Evolutionary conservation across 495 filamentous ascomycete species (phyloP).

Genomic region (Poronia punctata): DNA sequence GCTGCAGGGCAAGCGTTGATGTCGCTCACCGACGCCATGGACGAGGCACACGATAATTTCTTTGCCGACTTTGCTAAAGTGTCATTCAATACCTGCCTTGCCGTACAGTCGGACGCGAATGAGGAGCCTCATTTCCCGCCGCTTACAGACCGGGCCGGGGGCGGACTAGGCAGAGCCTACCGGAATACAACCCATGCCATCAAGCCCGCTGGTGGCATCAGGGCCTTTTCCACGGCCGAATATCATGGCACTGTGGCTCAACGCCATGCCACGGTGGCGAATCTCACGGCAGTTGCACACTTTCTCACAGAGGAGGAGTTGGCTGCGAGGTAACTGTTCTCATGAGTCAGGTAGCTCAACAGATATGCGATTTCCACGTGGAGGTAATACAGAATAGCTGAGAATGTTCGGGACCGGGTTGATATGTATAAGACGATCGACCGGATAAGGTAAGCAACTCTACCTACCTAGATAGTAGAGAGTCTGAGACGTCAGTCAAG

Average conservation of each 20-base stretch:
- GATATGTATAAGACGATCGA: too few species aligned
- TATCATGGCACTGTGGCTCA: slow-evolving; percentile 1
- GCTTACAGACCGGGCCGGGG: background rate
- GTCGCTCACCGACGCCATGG: slow-evolving; percentile 3
- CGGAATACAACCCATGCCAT: slow-evolving; percentile 3
- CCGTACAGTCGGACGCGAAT: background rate
- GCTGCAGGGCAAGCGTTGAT: background rate
- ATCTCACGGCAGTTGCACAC: background rate
- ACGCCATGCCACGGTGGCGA: background rate
- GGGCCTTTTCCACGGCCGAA: background rate
- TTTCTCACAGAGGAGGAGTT: background rate
- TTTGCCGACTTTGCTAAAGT: slow-evolving; percentile 4
- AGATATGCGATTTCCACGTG: too few species aligned
- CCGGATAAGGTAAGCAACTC: too few species aligned
- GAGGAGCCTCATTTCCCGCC: slow-evolving; percentile 7
- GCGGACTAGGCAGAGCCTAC: slow-evolving; percentile 1
- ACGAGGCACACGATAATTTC: slow-evolving; percentile 1
- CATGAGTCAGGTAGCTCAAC: too few species aligned
- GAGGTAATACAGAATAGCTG: too few species aligned
- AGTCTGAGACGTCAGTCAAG: too few species aligned
- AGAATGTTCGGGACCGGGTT: too few species aligned
- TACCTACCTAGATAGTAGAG: too few species aligned
- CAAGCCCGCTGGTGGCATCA: background rate
- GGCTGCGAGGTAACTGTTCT: too few species aligned
- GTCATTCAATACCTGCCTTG: slow-evolving; percentile 3